A percentile compares a stretch with the other conserved stretches of the same genome.
These are phyloP conservation scores for Yarrowia divulgata DNA, from an alignment of 805 yeast species.

Conservation along the genomic window DNA sequence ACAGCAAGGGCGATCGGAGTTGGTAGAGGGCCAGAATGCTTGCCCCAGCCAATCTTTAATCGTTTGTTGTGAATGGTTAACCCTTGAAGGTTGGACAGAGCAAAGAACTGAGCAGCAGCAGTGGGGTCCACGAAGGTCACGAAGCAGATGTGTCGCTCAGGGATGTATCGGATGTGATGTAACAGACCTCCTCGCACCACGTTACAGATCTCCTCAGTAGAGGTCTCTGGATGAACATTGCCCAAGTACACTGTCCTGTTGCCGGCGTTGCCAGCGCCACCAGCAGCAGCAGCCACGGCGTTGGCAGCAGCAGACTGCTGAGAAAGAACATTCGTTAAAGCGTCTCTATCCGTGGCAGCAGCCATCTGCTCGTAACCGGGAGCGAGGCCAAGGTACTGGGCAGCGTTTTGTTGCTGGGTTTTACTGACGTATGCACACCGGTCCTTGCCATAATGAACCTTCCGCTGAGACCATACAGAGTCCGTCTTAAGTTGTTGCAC, in stretches of 20 bases:
- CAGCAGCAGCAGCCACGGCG: conserved; percentile 94
- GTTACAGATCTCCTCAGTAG: conserved; percentile 92
- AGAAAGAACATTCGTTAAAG: conserved; percentile 60
- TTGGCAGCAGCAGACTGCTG: conserved; percentile 98
- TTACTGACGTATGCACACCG: conserved; percentile 89
- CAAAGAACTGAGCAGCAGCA: conserved; percentile 97
- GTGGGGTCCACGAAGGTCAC: conserved; percentile 95
- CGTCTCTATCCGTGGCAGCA: conserved; percentile 67
- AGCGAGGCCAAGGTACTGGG: conserved; percentile 88
- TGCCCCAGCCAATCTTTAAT: conserved; percentile 97
- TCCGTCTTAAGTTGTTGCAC: conserved; percentile 68
- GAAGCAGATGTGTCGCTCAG: conserved; percentile 90
- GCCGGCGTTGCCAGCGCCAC: conserved; percentile 90
- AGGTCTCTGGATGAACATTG: conserved; percentile 84
- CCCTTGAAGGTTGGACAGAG: conserved; percentile 91
- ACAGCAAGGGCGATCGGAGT: conserved; percentile 89
- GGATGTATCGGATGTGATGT: conserved; percentile 79
- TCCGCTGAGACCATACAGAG: conserved; percentile 74
- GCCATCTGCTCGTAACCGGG: conserved; percentile 86
- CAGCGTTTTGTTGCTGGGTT: conserved; percentile 96
- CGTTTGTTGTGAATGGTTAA: conserved; percentile 83
- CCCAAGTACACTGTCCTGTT: conserved; percentile 94
- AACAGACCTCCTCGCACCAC: conserved; percentile 94
- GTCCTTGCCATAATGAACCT: conserved; percentile 91
- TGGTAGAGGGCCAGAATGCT: conserved; percentile 90